Evolutionary conservation across 2,329 filamentous ascomycete species (phyloP).

Genomic region (Ophiocordyceps camponoti-rufipedis): DNA sequence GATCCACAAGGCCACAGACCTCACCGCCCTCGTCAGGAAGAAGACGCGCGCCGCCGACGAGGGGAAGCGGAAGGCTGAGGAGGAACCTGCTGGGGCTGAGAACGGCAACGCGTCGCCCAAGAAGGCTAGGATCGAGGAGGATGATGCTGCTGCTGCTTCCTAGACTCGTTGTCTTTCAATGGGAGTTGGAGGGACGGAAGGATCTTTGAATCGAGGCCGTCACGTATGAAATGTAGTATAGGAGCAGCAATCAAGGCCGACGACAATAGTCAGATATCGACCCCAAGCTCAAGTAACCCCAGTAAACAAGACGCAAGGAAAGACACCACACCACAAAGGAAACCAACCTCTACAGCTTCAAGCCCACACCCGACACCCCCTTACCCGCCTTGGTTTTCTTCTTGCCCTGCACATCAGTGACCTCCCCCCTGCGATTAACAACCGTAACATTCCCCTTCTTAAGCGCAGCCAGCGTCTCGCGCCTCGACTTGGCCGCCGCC

Average conservation of each 20-base stretch:
- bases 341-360: slow-evolving; percentile 33
- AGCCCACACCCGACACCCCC: slow-evolving; percentile 34
- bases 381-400: slow-evolving; percentile 45
- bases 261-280: too few relatives aligned
- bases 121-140: too few relatives aligned
- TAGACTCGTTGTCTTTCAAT: too few relatives aligned
- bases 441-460: slow-evolving; percentile 81
- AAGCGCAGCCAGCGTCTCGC: slow-evolving; percentile 42
- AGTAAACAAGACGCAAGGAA: neutral
- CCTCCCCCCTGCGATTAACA: slow-evolving; percentile 75
- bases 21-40: slow-evolving; percentile 57
- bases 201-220: too few relatives aligned
- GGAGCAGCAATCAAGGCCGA: too few relatives aligned
- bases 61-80: neutral
- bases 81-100: too few relatives aligned
- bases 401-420: slow-evolving; percentile 70
- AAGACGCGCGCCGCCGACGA: slow-evolving; percentile 18
- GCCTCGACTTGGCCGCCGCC: slow-evolving; percentile 34
- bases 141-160: too few relatives aligned
- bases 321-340: neutral
- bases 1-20: slow-evolving; percentile 38
- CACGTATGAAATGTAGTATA: too few relatives aligned
- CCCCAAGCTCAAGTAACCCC: too few relatives aligned
- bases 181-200: too few relatives aligned
- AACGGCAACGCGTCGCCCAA: too few relatives aligned